Base-by-base conservation (phyloP, 768 basidiomycete species). In the Macrolepiota albuminosa region DNA sequence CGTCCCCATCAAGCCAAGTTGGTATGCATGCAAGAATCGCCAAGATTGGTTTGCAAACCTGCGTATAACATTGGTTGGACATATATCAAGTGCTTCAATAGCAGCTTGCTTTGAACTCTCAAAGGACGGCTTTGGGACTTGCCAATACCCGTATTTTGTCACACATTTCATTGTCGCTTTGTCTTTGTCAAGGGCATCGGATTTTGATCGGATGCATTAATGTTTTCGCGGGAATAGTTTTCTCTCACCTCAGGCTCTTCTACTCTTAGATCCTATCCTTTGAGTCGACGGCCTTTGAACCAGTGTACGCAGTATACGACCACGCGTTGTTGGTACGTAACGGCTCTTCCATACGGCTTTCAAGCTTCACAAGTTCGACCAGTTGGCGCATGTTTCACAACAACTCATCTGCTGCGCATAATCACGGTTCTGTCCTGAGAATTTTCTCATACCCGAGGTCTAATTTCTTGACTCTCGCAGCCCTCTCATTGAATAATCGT, bases 21-120 rank as follows among this genome's bases (percentile, higher is more conserved):
- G 45, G 26, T 46, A 46, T 46, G 45, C 45, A 46, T 46, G 45
- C 24, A 46, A 21, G 24, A 46, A 24, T 26, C 10, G 24, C 45
- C 21, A 21, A 21, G 21, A 21, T 21, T 1, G 1, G 21, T 21
- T 21, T 72, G 21, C 79, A 50, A 13, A 78, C 73, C n/a, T n/a
- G n/a, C n/a, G n/a, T n/a, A n/a, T n/a, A n/a, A n/a, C n/a, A n/a
- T n/a, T n/a, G n/a, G n/a, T n/a, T n/a, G n/a, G n/a, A n/a, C n/a
- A n/a, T n/a, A n/a, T n/a, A n/a, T n/a, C n/a, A n/a, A n/a, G n/a
- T n/a, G n/a, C n/a, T n/a, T n/a, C n/a, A n/a, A n/a, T n/a, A n/a
- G n/a, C n/a, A n/a, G n/a, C n/a, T n/a, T n/a, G n/a, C n/a, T n/a
- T n/a, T n/a, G n/a, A n/a, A n/a, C n/a, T n/a, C n/a, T n/a, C n/a